These are phyloP conservation scores for Austroboletus novae-zelandiae DNA, from an alignment of 1,284 basidiomycete genomes.

Conservation along the genomic window DNA sequence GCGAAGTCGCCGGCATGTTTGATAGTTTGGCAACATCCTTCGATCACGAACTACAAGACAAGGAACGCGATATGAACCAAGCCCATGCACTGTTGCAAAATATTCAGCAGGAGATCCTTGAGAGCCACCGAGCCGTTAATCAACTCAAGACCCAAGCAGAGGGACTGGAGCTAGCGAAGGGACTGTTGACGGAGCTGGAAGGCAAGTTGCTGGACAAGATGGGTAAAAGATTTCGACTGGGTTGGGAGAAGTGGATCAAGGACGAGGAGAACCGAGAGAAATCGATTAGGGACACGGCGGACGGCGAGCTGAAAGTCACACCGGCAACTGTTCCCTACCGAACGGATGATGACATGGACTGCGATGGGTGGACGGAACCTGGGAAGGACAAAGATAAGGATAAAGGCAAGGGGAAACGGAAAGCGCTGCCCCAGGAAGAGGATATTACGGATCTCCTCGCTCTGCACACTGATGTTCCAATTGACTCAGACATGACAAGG, in stretches of 20 bases:
- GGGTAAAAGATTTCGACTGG: conserved; percentile 77
- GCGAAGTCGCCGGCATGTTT: conserved; percentile 85
- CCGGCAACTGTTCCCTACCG: conserved; percentile 42
- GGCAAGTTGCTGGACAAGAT: conserved; percentile 70
- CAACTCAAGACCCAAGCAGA: conserved; percentile 72
- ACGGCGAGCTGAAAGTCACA: conserved; percentile 50
- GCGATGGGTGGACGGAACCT: conserved; percentile 20
- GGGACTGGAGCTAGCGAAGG: conserved; percentile 62
- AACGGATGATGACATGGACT: conserved; percentile 43
- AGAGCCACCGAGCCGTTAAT: conserved; percentile 76
- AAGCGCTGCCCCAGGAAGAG: conserved; percentile 46
- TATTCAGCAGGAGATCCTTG: conserved; percentile 91
- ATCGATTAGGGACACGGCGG: conserved; percentile 53
- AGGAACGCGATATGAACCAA: conserved; percentile 90
- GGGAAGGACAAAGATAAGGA: conserved; percentile 31
- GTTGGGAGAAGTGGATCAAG: conserved; percentile 90
- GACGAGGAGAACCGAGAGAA: conserved; percentile 80
- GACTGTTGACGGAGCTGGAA: conserved; percentile 64
- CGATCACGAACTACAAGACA: conserved; percentile 89
- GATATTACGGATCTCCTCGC: conserved; percentile 62
- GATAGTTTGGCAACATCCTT: conserved; percentile 91
- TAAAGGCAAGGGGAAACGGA: conserved; percentile 49
- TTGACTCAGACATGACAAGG: conserved; percentile 55
- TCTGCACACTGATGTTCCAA: conserved; percentile 56
- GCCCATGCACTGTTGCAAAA: conserved; percentile 85